Base-by-base conservation (phyloP, 495 filamentous ascomycete species). In the Penicillium atrosanguineum region DNA sequence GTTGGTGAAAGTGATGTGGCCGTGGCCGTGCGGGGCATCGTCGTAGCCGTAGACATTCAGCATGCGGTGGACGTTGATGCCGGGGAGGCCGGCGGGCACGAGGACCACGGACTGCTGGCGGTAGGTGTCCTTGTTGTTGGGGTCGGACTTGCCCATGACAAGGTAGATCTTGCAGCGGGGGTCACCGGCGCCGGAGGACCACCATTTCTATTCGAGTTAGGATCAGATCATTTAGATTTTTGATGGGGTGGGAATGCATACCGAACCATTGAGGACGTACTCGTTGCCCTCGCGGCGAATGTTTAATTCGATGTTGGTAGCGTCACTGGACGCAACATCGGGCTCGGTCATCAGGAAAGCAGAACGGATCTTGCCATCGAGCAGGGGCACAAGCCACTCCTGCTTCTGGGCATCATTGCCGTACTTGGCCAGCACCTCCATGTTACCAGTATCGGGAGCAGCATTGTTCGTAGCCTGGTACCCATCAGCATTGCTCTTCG, bases 321-420 rank as follows among this genome's bases (percentile, higher is more conserved):
- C 91, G 73, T 96, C 91, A 21, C 87, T 90, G 1, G 87, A 91
- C 15, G 91, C 91, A 20, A 90, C 78, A 56, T 88, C 85, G 6
- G 90, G 89, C 74, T 96, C 91, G 0, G 91, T 96, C 91, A 96
- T 96, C 39, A 96, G 77, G 72, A 96, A 96, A 3, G 90, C 91
- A 14, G 87, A 91, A 53, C 91, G 83, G 54, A 95, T 95, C 65
- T 89, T 75, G 43, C 91, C 91, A 8, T 92, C 85, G 74, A 96
- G 78, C 65, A 96, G 70, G 1, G 91, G 91, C 55, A 78, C 79
- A 53, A 96, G 78, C 91, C 91, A 96, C 65, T 88, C 66, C 60
- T 80, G 80, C 81, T 96, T 95, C 75, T 96, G 91, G n/a, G 78
- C 84, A 0, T 91, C 88, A 53, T 87, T 92, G 18, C 88, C 92